phyloP scores from a whole-genome alignment of 306 rosid species.

The Chamaecrista fasciculata region DNA sequence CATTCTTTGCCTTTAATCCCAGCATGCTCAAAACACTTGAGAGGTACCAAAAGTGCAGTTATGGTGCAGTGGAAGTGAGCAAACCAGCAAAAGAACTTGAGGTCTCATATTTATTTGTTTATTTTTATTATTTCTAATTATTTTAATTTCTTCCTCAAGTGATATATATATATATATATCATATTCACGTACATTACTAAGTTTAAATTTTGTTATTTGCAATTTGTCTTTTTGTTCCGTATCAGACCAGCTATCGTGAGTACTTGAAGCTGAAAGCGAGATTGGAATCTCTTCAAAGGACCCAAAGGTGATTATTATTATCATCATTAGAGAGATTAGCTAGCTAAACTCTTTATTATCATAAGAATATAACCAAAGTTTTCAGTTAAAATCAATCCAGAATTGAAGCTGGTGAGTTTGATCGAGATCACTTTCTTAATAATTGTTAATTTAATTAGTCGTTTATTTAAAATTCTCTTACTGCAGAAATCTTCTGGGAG shows the following conservation, averaged over 20 bases:
- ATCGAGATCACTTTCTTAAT: too few species aligned
- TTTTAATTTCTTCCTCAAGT: background rate
- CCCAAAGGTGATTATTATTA: slow-evolving; percentile 66
- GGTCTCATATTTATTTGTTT: slow-evolving; percentile 54
- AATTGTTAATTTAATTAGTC: too few species aligned
- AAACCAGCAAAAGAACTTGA: slow-evolving; percentile 87
- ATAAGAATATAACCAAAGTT: too few species aligned
- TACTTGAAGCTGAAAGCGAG: slow-evolving; percentile 86
- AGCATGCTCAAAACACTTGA: slow-evolving; percentile 20
- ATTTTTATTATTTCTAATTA: background rate
- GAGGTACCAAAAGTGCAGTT: slow-evolving; percentile 63
- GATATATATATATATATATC: too few species aligned
- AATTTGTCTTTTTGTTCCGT: slow-evolving; percentile 14
- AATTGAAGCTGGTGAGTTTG: too few species aligned
- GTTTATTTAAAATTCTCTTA: too few species aligned
- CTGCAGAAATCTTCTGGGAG: slow-evolving; percentile 89
- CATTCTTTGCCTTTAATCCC: background rate
- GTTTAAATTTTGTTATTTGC: background rate
- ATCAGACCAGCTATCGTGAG: slow-evolving; percentile 88
- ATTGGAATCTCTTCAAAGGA: slow-evolving; percentile 85
- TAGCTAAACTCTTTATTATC: background rate
- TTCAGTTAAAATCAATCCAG: too few species aligned
- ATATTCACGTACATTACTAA: too few species aligned
- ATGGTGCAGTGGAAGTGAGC: slow-evolving; percentile 83
- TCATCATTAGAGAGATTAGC: background rate